Percentiles rank a stretch among this genome's conserved stretches.
These are phyloP conservation scores for Phytopythium boreale DNA, from an alignment of 352 stramenopile genomes.

Conservation along the genomic window DNA sequence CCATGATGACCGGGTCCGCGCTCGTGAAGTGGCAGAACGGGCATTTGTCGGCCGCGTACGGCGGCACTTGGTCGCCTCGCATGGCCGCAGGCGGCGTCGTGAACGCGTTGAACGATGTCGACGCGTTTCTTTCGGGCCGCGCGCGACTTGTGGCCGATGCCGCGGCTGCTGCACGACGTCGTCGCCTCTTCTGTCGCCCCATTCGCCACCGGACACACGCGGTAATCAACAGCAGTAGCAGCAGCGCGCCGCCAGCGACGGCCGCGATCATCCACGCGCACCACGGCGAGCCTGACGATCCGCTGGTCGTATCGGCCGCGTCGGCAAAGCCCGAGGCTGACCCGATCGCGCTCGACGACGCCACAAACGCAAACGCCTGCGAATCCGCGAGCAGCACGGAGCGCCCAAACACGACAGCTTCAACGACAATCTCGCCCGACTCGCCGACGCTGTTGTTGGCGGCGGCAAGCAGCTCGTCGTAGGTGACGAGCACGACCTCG, in stretches of 20 bases:
- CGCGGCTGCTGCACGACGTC: background rate
- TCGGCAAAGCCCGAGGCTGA: conserved; percentile 33
- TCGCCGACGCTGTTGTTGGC: conserved; percentile 22
- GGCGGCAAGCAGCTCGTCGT: conserved; percentile 52
- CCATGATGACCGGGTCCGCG: conserved; percentile 49
- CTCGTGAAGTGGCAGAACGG: conserved; percentile 60
- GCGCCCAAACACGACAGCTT: conserved; percentile 63
- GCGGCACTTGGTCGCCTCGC: background rate
- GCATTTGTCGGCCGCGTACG: conserved; percentile 28
- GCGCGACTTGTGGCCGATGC: background rate
- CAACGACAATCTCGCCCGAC: conserved; percentile 65
- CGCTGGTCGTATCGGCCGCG: conserved; percentile 12
- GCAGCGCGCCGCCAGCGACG: conserved; percentile 38
- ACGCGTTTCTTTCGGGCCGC: background rate
- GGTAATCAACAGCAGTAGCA: conserved; percentile 49
- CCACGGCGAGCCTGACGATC: conserved; percentile 40
- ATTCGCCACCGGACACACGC: conserved; percentile 31
- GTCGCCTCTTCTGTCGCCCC: conserved; percentile 5
- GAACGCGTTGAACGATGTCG: conserved; percentile 7
- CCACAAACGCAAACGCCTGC: conserved; percentile 76
- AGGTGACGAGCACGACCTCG: conserved; percentile 79
- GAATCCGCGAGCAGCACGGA: conserved; percentile 53
- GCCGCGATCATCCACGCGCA: conserved; percentile 50
- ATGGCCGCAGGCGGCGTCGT: conserved; percentile 5
- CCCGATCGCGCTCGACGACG: conserved; percentile 72